Evolutionary conservation across 495 filamentous ascomycete species (phyloP), one percentile per base, ranked within the genome.

Genomic region (Rostrohypoxylon terebratum): DNA sequence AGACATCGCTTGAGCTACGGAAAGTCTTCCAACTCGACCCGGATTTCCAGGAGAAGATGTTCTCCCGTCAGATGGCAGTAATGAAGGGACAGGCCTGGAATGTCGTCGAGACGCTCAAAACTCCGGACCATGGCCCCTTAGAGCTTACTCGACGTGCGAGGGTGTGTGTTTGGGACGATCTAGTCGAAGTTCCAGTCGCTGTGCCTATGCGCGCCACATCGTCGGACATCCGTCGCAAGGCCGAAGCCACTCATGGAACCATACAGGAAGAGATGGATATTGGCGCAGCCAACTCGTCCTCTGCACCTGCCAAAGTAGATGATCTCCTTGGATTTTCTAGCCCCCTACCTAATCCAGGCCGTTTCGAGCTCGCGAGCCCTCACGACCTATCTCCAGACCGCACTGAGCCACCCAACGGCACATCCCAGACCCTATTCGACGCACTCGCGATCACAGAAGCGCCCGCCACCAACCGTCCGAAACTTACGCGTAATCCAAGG

Each of bases 71-170:
- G 75, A 97, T 98, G 53, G 95, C 96, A 1, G 96, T 99, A 44
- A 96, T 99, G 92, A 99, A 99, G 82, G 96, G 96, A 4, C 96
- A 99, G 75, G 96, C 96, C 8, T 99, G 94, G 93, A 99, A 99
- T 79, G 96, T 99, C 2, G 94, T 99, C 8, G 96, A 99, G 82
- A 97, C 95, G 10, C 83, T 99, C 58, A 99, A 99, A 77, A 91
- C 90, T 3, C 85, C 87, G 1, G 96, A 97, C 78, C 95, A 98
- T 72, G 96, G 96, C 1, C 96, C 96, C 1, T 84, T 99, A 16
- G 96, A 99, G 80, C 85, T 99, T 66, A 98, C 95, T 18, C 87
- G 96, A 70, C 86, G 96, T 73, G 90, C 93, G 14, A 88, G 95
- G 74, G 94, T 98, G 34, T 97, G 94, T 75, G 94, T 99, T 13